A percentile compares a stretch with the other conserved stretches of the same genome.
phyloP scores from a whole-genome alignment of 192 early-diverging fungal species.

The Jimgerdemannia lactiflua region DNA sequence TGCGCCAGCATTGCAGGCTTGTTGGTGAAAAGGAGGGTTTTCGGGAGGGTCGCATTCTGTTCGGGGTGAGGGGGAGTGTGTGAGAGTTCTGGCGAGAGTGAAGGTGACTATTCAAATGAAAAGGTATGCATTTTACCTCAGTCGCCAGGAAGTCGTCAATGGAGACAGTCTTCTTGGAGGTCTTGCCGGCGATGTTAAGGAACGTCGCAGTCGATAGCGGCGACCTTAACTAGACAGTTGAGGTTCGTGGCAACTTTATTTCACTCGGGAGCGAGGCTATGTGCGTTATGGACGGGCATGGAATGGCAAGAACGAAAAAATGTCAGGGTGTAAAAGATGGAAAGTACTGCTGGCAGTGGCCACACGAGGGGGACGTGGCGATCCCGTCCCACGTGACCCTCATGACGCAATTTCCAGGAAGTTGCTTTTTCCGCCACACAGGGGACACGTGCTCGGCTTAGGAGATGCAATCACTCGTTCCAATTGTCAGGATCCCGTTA shows the following conservation, averaged over 20 bases:
- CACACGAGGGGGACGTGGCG: constrained; percentile 98
- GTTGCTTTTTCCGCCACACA: too few relatives aligned
- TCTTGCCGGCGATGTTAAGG: constrained; percentile 32
- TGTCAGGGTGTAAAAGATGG: neutral
- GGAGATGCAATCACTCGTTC: too few relatives aligned
- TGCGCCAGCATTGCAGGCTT: constrained; percentile 75
- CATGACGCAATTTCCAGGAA: too few relatives aligned
- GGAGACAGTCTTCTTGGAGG: constrained; percentile 48
- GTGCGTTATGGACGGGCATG: neutral
- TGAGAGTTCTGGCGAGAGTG: neutral
- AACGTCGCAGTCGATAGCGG: constrained; percentile 91
- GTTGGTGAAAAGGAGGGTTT: constrained; percentile 77
- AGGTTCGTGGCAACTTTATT: constrained; percentile 85
- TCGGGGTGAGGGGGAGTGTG: neutral
- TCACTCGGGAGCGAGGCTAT: constrained; percentile 78
- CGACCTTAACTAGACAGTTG: constrained; percentile 81
- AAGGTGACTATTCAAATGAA: too few relatives aligned
- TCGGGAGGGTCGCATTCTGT: constrained; percentile 54
- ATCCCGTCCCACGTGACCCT: too few relatives aligned
- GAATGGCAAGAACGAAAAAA: neutral
- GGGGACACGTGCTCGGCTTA: too few relatives aligned
- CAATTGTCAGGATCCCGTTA: too few relatives aligned
- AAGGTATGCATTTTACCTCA: constrained; percentile 35
- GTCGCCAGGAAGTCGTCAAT: constrained; percentile 55
- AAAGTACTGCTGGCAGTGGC: constrained; percentile 85